Conservation (phyloP, 1,139 yeast genomes). For the Blastobotrys ciferrii region DNA sequence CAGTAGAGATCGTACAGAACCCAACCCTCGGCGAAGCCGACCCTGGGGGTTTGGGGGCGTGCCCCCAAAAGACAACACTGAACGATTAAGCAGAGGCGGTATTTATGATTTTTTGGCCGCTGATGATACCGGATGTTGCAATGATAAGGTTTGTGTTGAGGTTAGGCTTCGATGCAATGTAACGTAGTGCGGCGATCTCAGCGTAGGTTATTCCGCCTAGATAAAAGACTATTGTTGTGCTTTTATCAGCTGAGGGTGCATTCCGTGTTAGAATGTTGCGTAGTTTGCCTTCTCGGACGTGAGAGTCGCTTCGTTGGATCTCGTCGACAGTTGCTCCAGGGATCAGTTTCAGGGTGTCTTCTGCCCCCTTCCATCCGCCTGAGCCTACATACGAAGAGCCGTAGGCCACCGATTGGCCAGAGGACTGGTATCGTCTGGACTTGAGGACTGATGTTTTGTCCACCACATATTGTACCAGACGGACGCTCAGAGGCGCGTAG, state of each 20-base stretch:
- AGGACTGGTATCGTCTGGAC: slow-evolving; percentile 22
- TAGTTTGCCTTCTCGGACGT: slow-evolving; percentile 36
- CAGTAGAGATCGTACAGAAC: too few species aligned
- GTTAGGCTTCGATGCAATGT: slow-evolving; percentile 44
- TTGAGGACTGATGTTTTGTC: slow-evolving; percentile 33
- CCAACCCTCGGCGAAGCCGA: too few species aligned
- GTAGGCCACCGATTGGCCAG: slow-evolving; percentile 8
- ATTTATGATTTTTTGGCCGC: slow-evolving; percentile 44
- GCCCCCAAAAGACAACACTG: too few species aligned
- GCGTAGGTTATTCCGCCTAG: slow-evolving; percentile 82
- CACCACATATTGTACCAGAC: slow-evolving; percentile 42
- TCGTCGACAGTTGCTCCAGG: slow-evolving; percentile 41
- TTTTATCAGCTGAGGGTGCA: slow-evolving; percentile 30
- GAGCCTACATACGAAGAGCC: slow-evolving; percentile 13
- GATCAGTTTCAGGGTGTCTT: slow-evolving; percentile 34
- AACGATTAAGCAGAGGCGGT: slow-evolving; percentile 22
- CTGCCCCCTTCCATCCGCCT: slow-evolving; percentile 38
- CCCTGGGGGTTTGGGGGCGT: too few species aligned
- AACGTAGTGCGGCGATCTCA: slow-evolving; percentile 65
- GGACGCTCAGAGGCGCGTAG: slow-evolving; percentile 45
- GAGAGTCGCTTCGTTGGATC: slow-evolving; percentile 31
- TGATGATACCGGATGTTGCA: slow-evolving; percentile 57
- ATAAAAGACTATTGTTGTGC: slow-evolving; percentile 48
- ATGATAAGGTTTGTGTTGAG: slow-evolving; percentile 43
- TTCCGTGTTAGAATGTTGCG: slow-evolving; percentile 36